phyloP scores from a whole-genome alignment of 2,329 filamentous ascomycete species.

The Fusarium globosum region DNA sequence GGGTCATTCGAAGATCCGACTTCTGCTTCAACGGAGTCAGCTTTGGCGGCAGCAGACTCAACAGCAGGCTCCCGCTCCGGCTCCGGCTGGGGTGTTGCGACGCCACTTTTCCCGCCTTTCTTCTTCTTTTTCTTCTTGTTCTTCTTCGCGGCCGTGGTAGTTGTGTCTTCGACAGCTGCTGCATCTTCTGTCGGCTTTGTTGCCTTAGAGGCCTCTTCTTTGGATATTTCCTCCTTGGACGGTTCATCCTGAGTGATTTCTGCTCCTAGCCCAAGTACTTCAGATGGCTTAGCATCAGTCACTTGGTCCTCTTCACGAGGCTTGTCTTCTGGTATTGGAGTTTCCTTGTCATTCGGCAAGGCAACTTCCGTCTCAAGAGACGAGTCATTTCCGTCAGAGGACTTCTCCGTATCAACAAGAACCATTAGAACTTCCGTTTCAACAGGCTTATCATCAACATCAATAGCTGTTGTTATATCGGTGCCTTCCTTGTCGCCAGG shows the following conservation, averaged over 20 bases:
- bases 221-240: slow-evolving; percentile 1
- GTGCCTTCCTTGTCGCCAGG: not conserved
- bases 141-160: slow-evolving; percentile 3
- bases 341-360: not conserved
- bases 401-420: not conserved
- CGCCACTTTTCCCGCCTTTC: slow-evolving; percentile 8
- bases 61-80: not conserved
- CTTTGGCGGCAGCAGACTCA: not conserved
- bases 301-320: slow-evolving; percentile 1
- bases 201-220: slow-evolving; percentile 6
- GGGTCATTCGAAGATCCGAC: not conserved
- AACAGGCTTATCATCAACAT: not conserved
- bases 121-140: slow-evolving; percentile 26
- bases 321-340: not conserved
- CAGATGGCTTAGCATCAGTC: not conserved
- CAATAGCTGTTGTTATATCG: not conserved
- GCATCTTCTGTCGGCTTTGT: slow-evolving; percentile 8
- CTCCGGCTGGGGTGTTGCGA: not conserved
- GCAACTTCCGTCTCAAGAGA: not conserved
- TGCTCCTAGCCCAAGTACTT: not conserved
- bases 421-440: not conserved
- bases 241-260: not conserved
- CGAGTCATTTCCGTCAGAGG: not conserved
- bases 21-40: not conserved
- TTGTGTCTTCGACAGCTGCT: not conserved